A percentile compares a stretch with the other conserved stretches of the same genome.
Evolutionary conservation across 2,329 filamentous ascomycete species (phyloP).

Genomic region (Cytospora piceicola): DNA sequence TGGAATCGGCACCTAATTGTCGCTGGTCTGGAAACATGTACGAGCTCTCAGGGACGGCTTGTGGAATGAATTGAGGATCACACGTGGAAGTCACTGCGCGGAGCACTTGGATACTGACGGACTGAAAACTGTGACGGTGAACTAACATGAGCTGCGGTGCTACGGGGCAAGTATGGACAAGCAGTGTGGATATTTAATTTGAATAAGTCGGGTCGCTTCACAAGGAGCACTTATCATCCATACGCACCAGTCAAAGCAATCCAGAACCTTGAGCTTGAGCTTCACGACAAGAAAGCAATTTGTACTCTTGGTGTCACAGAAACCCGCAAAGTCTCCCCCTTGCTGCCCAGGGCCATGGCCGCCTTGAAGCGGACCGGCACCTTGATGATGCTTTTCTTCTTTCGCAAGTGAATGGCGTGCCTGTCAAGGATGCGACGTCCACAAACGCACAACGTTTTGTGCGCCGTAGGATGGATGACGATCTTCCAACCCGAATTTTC

Average conservation of each 20-base stretch:
- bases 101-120: neutral
- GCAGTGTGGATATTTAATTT: neutral
- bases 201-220: neutral
- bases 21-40: neutral
- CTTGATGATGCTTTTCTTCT: neutral
- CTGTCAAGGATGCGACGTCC: neutral
- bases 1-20: neutral
- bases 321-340: neutral
- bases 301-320: neutral
- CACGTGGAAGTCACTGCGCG: neutral
- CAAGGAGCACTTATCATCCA: neutral
- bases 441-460: neutral
- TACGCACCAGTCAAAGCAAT: neutral
- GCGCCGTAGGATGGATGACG: neutral
- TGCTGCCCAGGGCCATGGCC: neutral
- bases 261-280: neutral
- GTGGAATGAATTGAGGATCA: conserved; percentile 1
- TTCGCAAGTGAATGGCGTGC: neutral
- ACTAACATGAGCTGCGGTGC: neutral
- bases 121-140: neutral
- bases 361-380: neutral
- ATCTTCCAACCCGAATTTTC: neutral
- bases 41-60: neutral
- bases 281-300: neutral
- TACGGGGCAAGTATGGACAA: neutral